Base-by-base conservation (phyloP, 148 eudicot genomes). In the Diospyros lotus region DNA sequence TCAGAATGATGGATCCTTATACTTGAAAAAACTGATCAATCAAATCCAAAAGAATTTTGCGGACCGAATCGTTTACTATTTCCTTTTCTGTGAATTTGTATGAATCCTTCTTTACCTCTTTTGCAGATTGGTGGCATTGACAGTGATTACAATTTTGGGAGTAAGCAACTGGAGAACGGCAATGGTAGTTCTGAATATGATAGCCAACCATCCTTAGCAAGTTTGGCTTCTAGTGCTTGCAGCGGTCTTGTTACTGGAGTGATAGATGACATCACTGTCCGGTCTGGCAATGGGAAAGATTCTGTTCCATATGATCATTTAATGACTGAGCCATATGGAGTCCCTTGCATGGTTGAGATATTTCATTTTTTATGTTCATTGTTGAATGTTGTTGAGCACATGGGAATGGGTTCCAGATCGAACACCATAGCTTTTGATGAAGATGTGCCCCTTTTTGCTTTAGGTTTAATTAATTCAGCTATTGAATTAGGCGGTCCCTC, bases 331-430 rank as follows among this genome's bases (percentile, higher is more conserved):
- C 93, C 96, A 41, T 92, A 88, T 85, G 98, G 98, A 9, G 84
- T 89, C 48, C 97, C 97, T 11, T 89, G 90, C 80, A 94, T 94
- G 98, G 93, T 92, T 79, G 97, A 94, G 82, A 89, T 94, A 69
- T 92, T 94, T 76, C 87, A 90, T 61, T 94, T 94, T 76, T 79
- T 94, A 8, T 94, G 98, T 65, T 90, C 94, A 54, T 83, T 94
- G 76, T 81, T 92, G 73, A 90, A 90, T 80, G 89, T 81, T 64
- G 87, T 82, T 75, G 98, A 94, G 78, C 82, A 84, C 66, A 77
- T 76, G 56, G 97, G 86, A 84, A 73, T 85, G 60, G 87, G 86
- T 74, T 85, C 96, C 43, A 83, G 90, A 74, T 77, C 90, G 53
- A 94, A 89, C 65, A 82, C 93, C 66, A 69, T 90, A 76, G 89